These are phyloP conservation scores for Tilletiaria anomala DNA, from an alignment of 1,284 basidiomycete species.

Conservation along the genomic window DNA sequence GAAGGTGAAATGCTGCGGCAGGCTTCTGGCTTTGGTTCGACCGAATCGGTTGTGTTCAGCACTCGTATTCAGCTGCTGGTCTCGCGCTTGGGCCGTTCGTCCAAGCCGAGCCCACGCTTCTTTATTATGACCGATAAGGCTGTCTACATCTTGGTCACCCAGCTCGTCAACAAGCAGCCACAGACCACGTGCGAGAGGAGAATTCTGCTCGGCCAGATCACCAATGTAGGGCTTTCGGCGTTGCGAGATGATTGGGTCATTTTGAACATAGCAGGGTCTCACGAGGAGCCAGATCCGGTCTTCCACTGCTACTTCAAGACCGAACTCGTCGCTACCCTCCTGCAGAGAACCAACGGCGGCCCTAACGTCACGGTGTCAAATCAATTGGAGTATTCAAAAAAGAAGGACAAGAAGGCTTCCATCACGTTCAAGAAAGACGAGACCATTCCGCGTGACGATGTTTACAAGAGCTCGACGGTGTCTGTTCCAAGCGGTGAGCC, in stretches of 20 bases:
- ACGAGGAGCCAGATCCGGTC: conserved; percentile 88
- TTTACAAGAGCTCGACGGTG: conserved; percentile 87
- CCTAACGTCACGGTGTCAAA: conserved; percentile 48
- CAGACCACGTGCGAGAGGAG: conserved; percentile 65
- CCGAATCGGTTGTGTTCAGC: conserved; percentile 53
- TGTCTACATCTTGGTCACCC: conserved; percentile 62
- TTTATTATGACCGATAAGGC: conserved; percentile 78
- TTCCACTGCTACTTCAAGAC: conserved; percentile 92
- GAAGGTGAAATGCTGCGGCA: conserved; percentile 64
- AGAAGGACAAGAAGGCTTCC: conserved; percentile 83
- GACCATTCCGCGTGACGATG: conserved; percentile 60
- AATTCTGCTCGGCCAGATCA: conserved; percentile 74
- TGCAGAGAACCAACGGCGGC: conserved; percentile 64
- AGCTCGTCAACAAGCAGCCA: conserved; percentile 46
- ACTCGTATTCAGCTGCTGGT: conserved; percentile 70
- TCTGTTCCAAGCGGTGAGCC: conserved; percentile 78
- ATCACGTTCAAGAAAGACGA: conserved; percentile 87
- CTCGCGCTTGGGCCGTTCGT: conserved; percentile 72
- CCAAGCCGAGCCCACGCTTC: conserved; percentile 81
- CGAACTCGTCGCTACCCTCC: conserved; percentile 68
- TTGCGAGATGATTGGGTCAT: conserved; percentile 75
- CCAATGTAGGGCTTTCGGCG: conserved; percentile 67
- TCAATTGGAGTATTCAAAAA: conserved; percentile 59
- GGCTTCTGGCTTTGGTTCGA: conserved; percentile 52
- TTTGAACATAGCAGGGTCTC: conserved; percentile 53